Base-by-base conservation (phyloP, 78 protist genomes). In the Dictyostelium purpureum region DNA sequence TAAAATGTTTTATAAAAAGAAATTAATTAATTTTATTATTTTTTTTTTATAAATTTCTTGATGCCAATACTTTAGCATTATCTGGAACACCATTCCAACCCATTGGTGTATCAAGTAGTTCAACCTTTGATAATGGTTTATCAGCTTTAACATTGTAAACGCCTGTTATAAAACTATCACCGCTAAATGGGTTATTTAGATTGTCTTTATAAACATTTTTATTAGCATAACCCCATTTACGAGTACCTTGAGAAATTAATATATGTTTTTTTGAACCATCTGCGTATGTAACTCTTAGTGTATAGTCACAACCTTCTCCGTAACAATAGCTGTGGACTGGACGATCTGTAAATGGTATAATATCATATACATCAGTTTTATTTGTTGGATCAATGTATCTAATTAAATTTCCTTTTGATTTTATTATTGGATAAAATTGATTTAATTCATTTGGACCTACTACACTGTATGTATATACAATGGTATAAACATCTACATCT, bases 361-460 rank as follows among this genome's bases (percentile, higher is more conserved):
- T 57, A 9, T 14, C 4, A 10, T 52, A 11, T 14, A 85, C 18
- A 2, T 85, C 74, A 3, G 2, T 19, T 31, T 24, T 47, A 42
- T 59, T 51, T 7, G 75, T 85, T 70, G 92, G 92, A 59, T 85
- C 92, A 31, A 85, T 54, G 24, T 40, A 38, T 43, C 52, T 38
- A 6, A 85, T 59, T 6, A 85, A 1, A 45, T 70, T 54, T n/a
- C 92, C 92, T 6, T 26, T 59, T 7, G 38, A 61, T 42, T 35
- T 42, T 21, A 40, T 0, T n/a, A 31, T 6, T 73, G 92, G 92
- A 35, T 85, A 85, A 0, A 85, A 11, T 9, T 38, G 37, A 1
- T 77, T 6, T 21, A 47, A 3, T 18, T 31, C 76, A 16, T 28
- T n/a, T 9, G 82, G 42, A 19, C 57, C 43, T 11, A 67, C 92